Evolutionary conservation across 306 rosid species (phyloP), one percentile per base, ranked within the genome.

Genomic region (Rubus idaeus): DNA sequence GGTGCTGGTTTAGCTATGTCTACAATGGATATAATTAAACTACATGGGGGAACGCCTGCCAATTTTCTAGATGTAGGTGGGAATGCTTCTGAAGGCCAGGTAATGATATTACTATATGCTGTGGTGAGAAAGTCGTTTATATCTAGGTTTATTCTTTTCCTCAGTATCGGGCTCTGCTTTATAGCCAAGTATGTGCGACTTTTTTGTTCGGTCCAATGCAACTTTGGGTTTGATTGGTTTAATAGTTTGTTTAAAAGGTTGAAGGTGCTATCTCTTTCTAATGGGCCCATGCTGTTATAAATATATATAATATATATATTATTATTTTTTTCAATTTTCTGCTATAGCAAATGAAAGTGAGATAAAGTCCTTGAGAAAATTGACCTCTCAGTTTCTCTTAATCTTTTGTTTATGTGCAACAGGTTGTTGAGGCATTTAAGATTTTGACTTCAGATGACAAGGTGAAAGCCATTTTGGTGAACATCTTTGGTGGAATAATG

Each of bases 1-100:
- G 99, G 99, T 53, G 99, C 97, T 47, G 99, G 99, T 77, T 84
- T 95, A 76, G 97, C 99, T 73, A 95, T 95, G 99, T 95, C 99
- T 76, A 95, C 99, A 12, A 95, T 95, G 99, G 99, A 95, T 79
- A 95, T 95, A 62, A 95, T 95, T 71, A 95, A 95, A 83, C 82
- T 95, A 84, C 97, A 83, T 66, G 99, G 99, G 35, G 99, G 99
- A 80, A 95, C 99, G 78, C 99, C 99, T 76, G 99, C 99, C 74
- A 95, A 95, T 89, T 95, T 95, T 81, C 87, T 95, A 66, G 99
- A 95, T 80, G 97, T 92, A 3, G 99, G 99, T 74, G 99, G 99
- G 63, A 91, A 89, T 92, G 99, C 99, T 70, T 92, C 99, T 60
- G 99, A 95, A 88, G 81, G 83, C 83, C 99, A 95, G 99, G 99